Percentiles rank a stretch among this genome's conserved stretches.
Conservation (phyloP, 306 rosid genomes). For the Vicia faba region DNA sequence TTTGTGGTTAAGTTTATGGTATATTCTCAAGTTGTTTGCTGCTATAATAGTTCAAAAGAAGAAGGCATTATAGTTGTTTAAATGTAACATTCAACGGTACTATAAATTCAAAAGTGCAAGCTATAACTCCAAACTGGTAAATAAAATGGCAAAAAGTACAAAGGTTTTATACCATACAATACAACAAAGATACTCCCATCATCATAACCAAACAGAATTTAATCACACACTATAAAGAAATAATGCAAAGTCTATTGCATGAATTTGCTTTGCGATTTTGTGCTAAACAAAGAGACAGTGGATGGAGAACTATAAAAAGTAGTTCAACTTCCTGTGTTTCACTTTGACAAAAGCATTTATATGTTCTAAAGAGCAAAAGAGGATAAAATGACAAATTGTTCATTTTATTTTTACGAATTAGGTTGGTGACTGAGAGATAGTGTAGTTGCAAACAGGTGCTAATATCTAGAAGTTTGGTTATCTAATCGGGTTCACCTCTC, state of each 20-base stretch:
- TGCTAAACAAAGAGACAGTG: not conserved
- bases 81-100: not conserved
- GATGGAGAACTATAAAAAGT: not conserved
- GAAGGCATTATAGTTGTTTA: not conserved
- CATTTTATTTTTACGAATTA: not conserved
- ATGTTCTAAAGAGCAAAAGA: not conserved
- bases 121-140: not conserved
- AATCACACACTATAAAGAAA: not conserved
- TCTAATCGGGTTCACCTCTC: too few species aligned
- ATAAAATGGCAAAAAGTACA: not conserved
- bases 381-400: not conserved
- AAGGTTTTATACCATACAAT: constrained; percentile 2
- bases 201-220: not conserved
- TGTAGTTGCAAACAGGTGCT: not conserved
- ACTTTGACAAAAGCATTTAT: not conserved
- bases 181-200: not conserved
- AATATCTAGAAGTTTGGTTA: not conserved
- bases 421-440: not conserved
- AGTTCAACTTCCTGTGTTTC: not conserved
- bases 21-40: not conserved
- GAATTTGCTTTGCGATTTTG: not conserved
- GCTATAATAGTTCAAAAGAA: not conserved
- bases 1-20: too few species aligned
- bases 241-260: not conserved
- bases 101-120: not conserved